These are phyloP conservation scores for Alternaria brassicae DNA, from an alignment of 2,329 filamentous ascomycete species.

Conservation along the genomic window DNA sequence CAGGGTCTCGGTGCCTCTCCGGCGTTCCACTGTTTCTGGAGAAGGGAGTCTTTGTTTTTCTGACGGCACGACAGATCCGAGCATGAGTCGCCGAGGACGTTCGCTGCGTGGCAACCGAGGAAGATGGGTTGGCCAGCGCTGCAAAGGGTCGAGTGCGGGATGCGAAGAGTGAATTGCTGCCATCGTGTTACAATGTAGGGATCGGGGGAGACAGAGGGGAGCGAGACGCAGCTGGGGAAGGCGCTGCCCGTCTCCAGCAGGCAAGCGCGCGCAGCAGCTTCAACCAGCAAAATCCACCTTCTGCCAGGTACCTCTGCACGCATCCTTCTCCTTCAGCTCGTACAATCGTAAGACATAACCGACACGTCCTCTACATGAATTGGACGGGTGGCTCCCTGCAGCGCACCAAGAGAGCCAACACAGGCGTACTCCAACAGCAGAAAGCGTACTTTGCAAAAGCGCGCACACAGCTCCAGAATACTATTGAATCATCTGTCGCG, in stretches of 20 bases:
- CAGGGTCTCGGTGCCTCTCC: constrained; percentile 21
- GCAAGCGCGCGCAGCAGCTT: constrained; percentile 14
- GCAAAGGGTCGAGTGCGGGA: background rate
- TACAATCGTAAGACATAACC: background rate
- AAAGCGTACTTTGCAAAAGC: constrained; percentile 57
- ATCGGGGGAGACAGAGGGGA: background rate
- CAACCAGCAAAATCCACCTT: constrained; percentile 3
- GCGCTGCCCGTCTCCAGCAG: background rate
- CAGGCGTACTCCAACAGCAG: constrained; percentile 50
- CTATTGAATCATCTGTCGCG: constrained; percentile 10
- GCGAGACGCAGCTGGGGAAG: background rate
- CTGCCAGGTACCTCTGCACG: background rate
- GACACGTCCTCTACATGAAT: constrained; percentile 49
- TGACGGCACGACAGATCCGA: constrained; percentile 12
- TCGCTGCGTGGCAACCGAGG: background rate
- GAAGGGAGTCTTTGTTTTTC: constrained; percentile 14
- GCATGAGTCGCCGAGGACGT: background rate
- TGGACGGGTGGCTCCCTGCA: constrained; percentile 58
- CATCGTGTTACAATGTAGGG: background rate
- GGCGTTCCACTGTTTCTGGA: constrained; percentile 24
- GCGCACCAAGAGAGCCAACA: constrained; percentile 48
- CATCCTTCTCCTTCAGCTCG: background rate
- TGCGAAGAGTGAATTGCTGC: background rate
- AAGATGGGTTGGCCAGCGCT: background rate
- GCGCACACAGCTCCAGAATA: constrained; percentile 43